phyloP scores from a whole-genome alignment of 345 rosid species.

The Brassica juncea region DNA sequence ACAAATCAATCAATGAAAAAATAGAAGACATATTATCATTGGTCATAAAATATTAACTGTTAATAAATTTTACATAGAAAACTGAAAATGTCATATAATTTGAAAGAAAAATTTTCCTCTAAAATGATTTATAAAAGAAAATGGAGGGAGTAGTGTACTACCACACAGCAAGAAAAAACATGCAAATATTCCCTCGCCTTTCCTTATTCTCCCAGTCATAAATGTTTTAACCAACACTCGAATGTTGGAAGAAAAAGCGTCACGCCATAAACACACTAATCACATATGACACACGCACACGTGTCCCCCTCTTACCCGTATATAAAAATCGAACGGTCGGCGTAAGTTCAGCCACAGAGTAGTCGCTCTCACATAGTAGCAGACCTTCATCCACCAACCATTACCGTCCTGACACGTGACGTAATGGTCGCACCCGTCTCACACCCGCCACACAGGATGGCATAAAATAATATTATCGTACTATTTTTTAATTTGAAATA shows the following conservation, averaged over 20 bases:
- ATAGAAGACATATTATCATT: too few relatives aligned
- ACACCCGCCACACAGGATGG: constrained; percentile 29
- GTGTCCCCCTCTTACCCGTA: not conserved
- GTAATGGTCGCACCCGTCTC: not conserved
- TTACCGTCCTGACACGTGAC: not conserved
- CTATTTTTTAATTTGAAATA: not conserved
- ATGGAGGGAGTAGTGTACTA: too few relatives aligned
- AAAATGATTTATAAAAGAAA: too few relatives aligned
- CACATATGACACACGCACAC: not conserved
- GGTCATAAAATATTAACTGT: too few relatives aligned
- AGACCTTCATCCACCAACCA: not conserved
- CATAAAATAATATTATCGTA: constrained; percentile 22
- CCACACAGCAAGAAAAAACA: not conserved
- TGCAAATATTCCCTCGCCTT: not conserved
- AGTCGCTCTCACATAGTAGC: constrained; percentile 31
- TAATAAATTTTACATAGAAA: too few relatives aligned
- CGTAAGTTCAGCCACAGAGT: not conserved
- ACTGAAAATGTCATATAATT: too few relatives aligned
- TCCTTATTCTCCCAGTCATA: not conserved
- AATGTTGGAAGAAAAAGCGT: not conserved
- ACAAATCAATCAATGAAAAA: too few relatives aligned
- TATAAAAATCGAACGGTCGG: constrained; percentile 2
- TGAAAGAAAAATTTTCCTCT: too few relatives aligned
- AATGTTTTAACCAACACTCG: not conserved
- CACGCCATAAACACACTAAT: not conserved